Evolutionary conservation across 2,329 filamentous ascomycete species (phyloP).

Genomic region (Exophiala mesophila): DNA sequence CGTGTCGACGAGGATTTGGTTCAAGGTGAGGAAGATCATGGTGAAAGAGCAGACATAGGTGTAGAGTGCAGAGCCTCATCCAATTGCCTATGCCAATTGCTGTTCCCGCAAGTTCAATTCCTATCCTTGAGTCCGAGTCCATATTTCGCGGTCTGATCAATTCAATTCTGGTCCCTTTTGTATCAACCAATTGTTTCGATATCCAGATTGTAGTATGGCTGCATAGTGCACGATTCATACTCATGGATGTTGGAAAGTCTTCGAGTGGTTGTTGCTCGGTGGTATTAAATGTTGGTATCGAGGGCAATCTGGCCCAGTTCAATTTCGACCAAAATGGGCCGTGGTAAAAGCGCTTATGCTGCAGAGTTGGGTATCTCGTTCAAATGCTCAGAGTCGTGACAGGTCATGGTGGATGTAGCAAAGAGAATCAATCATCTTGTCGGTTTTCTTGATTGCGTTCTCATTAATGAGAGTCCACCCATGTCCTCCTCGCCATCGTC

Average conservation of each 20-base stretch:
- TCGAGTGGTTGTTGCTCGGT: not conserved
- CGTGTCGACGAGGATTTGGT: too few relatives aligned
- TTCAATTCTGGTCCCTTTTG: not conserved
- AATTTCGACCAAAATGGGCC: not conserved
- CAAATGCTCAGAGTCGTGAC: slow-evolving; percentile 5
- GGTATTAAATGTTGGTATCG: not conserved
- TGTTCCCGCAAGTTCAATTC: not conserved
- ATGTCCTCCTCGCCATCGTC: slow-evolving; percentile 24
- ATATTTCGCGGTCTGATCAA: not conserved
- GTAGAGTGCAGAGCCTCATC: slow-evolving; percentile 16
- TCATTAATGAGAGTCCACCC: slow-evolving; percentile 20
- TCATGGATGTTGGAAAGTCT: not conserved
- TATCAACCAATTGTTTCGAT: not conserved
- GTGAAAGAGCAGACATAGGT: slow-evolving; percentile 8
- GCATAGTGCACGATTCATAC: not conserved
- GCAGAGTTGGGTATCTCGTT: slow-evolving; percentile 1
- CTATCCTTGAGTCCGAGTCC: not conserved
- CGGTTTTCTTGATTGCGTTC: slow-evolving; percentile 22
- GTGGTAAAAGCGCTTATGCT: not conserved
- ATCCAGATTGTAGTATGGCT: slow-evolving; percentile 2
- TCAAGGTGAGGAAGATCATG: too few relatives aligned
- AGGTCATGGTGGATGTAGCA: not conserved
- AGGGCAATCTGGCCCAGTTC: not conserved
- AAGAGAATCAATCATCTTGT: slow-evolving; percentile 10
- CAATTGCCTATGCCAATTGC: slow-evolving; percentile 7